Evolutionary conservation across 345 rosid genomes (phyloP), one percentile per base, ranked within the genome.

Genomic region (Syzygium jambos): DNA sequence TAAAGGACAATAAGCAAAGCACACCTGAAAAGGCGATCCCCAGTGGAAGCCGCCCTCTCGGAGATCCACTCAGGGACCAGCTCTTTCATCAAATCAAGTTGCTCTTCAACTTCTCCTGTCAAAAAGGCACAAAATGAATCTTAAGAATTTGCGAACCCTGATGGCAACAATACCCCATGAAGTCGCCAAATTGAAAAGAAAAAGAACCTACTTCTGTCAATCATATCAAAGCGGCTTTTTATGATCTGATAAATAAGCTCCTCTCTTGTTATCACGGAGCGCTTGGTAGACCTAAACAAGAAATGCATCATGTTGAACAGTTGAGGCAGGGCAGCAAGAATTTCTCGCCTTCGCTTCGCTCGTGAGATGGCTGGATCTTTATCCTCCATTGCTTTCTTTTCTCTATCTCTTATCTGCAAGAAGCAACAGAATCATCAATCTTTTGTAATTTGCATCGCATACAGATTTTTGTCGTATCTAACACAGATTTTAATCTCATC

Each of bases 11-110:
- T 46, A 2, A 77, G 2, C 59, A 51, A 63, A n/a, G 80, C 95
- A 93, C 86, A 96, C 99, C 98, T 90, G 21, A 96, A 84, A 86
- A 98, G 94, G 59, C 90, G 22, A 88, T 96, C 98, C 25, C 98
- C 98, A 57, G 93, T 59, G 52, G 92, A 92, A n/a, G 96, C 89
- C 46, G 52, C 84, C 90, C 95, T 96, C 92, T 95, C 96, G 14
- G 93, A 92, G 9, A 98, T 95, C 99, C 98, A 96, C 84, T 96
- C 97, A 0, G 99, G 99, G 87, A 93, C 98, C 29, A 96, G 91
- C 88, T 96, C 98, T 88, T 89, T 92, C 92, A 98, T 63, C 91
- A 96, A 86, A 52, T 88, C 90, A 27, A 96, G 90, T 87, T 94
- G 99, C 88, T 96, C 99, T 89, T 96, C 98, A 83, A 95, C 93